phyloP scores from a whole-genome alignment of 495 filamentous ascomycete genomes.

The Lepraria neglecta region DNA sequence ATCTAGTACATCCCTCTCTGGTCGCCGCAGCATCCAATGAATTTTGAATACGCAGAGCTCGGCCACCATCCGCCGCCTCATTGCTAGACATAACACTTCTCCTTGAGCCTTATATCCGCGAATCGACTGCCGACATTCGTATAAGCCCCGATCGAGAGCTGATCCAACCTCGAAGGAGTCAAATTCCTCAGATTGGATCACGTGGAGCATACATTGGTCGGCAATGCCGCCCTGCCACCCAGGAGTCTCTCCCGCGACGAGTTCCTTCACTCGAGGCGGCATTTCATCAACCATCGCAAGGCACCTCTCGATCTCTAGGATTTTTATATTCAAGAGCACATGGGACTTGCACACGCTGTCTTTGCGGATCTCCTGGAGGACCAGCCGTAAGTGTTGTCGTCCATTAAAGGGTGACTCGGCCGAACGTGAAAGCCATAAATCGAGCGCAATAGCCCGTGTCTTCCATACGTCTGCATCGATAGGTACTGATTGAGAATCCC shows the following conservation, averaged over 20 bases:
- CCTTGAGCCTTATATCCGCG: constrained; percentile 1
- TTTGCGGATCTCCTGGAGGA: constrained; percentile 6
- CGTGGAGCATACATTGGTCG: constrained; percentile 3
- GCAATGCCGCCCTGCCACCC: constrained; percentile 5
- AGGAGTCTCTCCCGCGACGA: constrained; percentile 1
- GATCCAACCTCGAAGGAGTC: constrained; percentile 8
- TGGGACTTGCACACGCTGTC: constrained; percentile 1
- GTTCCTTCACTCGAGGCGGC: constrained; percentile 5
- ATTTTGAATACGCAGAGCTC: constrained; percentile 6
- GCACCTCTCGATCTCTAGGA: constrained; percentile 6
- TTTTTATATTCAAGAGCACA: constrained; percentile 3
- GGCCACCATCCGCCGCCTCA: constrained; percentile 6
- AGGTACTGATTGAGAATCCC: constrained; percentile 5
- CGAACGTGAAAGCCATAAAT: constrained; percentile 4
- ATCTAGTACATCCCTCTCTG: constrained; percentile 2
- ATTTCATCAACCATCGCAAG: constrained; percentile 8
- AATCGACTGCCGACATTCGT: constrained; percentile 9
- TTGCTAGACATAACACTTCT: constrained; percentile 5
- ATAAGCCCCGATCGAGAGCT: constrained; percentile 5
- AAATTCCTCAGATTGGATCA: constrained; percentile 6
- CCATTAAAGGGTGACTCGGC: constrained; percentile 4
- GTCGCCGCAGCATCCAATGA: constrained; percentile 9
- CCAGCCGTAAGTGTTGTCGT: constrained; percentile 7
- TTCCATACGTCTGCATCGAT: constrained; percentile 7
- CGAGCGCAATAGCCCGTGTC: constrained; percentile 4